Evolutionary conservation across 176 grass and related monocot species (phyloP).

Genomic region (Rhynchospora breviuscula): DNA sequence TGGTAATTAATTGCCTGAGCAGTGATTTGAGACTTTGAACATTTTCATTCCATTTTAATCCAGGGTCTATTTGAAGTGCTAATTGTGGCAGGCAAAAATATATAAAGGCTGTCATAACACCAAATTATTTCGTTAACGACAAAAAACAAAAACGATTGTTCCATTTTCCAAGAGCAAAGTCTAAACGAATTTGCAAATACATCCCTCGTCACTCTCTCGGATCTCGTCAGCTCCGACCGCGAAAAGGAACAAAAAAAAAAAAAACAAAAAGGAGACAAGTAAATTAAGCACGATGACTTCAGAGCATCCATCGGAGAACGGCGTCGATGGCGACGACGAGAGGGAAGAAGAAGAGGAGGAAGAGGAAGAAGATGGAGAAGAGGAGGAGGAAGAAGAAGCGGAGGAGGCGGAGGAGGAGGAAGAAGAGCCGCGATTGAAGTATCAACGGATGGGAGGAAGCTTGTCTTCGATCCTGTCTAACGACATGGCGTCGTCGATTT

Average conservation of each 20-base stretch:
- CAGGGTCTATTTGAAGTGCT: background rate
- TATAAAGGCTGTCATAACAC: background rate
- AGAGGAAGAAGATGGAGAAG: conserved; percentile 30
- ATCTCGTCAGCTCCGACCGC: conserved; percentile 4
- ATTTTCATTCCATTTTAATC: background rate
- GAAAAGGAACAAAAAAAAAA: background rate
- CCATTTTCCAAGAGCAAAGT: background rate
- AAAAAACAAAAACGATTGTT: conserved; percentile 6
- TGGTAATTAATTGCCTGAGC: background rate
- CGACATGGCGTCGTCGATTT: conserved; percentile 67
- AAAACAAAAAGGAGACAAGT: background rate
- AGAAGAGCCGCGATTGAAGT: conserved; percentile 93
- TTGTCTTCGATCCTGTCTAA: conserved; percentile 67
- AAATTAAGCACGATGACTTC: conserved; percentile 24
- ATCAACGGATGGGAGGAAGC: conserved; percentile 86
- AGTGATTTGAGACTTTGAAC: background rate
- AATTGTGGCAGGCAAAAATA: background rate
- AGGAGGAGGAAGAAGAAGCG: conserved; percentile 28
- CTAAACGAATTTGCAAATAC: background rate
- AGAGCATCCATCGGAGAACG: conserved; percentile 54
- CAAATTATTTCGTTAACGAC: conserved; percentile 16
- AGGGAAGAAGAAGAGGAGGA: conserved; percentile 42
- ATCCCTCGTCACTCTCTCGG: background rate
- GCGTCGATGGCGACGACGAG: conserved; percentile 40
- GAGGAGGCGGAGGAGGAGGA: conserved; percentile 34